Evolutionary conservation across 2,329 filamentous ascomycete species (phyloP).

Genomic region (Bimuria novae-zelandiae): DNA sequence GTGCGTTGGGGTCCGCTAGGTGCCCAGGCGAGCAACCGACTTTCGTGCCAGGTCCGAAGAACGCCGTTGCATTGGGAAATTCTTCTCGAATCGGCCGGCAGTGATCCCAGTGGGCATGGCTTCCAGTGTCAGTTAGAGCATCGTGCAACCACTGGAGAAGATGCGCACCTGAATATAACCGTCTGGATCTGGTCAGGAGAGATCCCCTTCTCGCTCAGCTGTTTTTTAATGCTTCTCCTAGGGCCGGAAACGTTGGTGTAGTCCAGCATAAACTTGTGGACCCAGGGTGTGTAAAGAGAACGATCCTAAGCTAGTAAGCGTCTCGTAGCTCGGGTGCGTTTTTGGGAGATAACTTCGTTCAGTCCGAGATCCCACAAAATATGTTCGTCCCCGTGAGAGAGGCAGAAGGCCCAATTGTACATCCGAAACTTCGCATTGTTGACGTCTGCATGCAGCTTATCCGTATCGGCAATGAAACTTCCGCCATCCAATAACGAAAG

Average conservation of each 20-base stretch:
- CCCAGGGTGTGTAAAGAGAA: constrained; percentile 40
- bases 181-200: constrained; percentile 27
- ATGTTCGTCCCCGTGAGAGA: constrained; percentile 29
- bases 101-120: constrained; percentile 43
- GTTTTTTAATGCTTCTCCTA: constrained; percentile 30
- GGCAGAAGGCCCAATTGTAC: constrained; percentile 44
- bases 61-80: constrained; percentile 37
- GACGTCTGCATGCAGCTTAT: constrained; percentile 35
- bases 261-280: constrained; percentile 37
- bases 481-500: constrained; percentile 39
- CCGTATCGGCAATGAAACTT: constrained; percentile 36
- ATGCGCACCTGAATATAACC: constrained; percentile 35
- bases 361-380: constrained; percentile 41
- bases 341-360: constrained; percentile 27
- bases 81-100: constrained; percentile 33
- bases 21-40: constrained; percentile 38
- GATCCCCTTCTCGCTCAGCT: constrained; percentile 30
- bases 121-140: constrained; percentile 11
- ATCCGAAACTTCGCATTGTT: constrained; percentile 34
- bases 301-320: constrained; percentile 26
- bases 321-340: neutral
- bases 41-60: constrained; percentile 37
- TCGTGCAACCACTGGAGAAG: neutral
- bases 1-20: constrained; percentile 25
- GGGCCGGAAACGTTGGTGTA: constrained; percentile 35